A percentile compares a stretch with the other conserved stretches of the same genome.
Conservation (phyloP, 2,329 filamentous ascomycete species). For the Coniochaeta sp. region DNA sequence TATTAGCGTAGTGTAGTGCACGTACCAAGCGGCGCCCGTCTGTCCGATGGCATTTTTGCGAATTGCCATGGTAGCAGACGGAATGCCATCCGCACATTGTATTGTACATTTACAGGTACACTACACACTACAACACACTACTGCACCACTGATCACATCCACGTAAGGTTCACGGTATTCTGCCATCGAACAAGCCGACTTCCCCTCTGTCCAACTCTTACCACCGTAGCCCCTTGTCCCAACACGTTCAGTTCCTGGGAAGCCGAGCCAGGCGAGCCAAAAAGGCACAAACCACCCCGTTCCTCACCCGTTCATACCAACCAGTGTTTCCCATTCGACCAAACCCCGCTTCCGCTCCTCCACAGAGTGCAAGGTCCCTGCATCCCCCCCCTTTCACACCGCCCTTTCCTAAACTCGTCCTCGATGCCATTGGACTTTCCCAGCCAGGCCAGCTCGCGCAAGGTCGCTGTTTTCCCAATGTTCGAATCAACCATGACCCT, state of each 20-base stretch:
- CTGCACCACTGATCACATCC: no score
- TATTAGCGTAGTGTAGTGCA: no score
- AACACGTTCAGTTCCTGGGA: neutral
- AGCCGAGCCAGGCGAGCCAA: constrained; percentile 1
- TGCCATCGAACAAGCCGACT: no score
- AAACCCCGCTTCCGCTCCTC: neutral
- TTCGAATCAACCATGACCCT: neutral
- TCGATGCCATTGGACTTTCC: neutral
- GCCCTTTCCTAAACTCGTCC: neutral
- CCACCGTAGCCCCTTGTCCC: neutral
- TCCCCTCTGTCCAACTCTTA: neutral
- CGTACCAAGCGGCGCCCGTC: no score
- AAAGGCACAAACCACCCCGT: neutral
- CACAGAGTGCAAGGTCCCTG: neutral
- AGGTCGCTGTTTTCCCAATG: neutral
- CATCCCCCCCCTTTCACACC: neutral
- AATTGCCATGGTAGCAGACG: neutral
- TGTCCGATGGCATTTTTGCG: neutral
- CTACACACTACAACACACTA: neutral
- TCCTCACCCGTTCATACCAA: neutral
- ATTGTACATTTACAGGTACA: neutral
- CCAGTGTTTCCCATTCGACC: neutral
- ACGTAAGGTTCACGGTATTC: no score
- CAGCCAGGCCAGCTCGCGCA: no score
- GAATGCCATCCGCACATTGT: neutral